phyloP scores from a whole-genome alignment of 495 filamentous ascomycete species.

The Aspergillus olivimuriae region DNA sequence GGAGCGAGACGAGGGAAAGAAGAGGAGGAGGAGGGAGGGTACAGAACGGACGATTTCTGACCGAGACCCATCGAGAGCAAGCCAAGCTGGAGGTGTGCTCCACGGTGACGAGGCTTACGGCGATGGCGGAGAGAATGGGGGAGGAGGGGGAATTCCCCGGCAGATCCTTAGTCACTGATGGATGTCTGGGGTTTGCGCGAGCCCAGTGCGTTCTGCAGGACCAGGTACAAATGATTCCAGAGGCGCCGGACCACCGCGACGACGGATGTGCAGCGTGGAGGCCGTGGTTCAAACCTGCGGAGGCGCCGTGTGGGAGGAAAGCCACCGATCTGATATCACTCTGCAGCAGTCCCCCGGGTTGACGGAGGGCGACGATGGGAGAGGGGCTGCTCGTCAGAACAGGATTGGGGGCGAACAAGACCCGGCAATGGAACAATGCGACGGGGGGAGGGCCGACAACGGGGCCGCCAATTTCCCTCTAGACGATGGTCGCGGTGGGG shows the following conservation, averaged over 20 bases:
- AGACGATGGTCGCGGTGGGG: no score
- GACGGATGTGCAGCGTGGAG: no score
- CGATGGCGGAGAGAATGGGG: conserved; percentile 26
- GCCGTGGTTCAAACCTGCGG: no score
- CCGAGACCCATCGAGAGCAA: conserved; percentile 14
- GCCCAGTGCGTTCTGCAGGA: no score
- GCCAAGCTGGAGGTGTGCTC: conserved; percentile 16
- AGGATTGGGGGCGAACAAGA: background rate
- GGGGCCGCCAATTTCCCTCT: no score
- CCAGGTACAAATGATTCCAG: no score
- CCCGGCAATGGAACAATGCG: conserved; percentile 9
- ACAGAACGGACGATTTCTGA: conserved; percentile 15
- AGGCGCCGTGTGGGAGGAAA: no score
- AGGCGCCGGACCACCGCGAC: no score
- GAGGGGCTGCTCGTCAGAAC: conserved; percentile 1
- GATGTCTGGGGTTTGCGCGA: conserved; percentile 5
- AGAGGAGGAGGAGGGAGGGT: conserved; percentile 11
- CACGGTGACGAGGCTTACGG: conserved; percentile 28
- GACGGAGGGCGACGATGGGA: no score
- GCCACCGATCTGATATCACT: no score
- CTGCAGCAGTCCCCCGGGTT: no score
- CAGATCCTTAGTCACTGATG: conserved; percentile 26
- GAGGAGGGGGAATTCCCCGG: conserved; percentile 7
- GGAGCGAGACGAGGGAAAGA: conserved; percentile 7
- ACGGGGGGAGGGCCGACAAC: no score